Conservation (phyloP, 371 early-diverging fungal genomes). For the Thermomucor indicae-seudaticae region DNA sequence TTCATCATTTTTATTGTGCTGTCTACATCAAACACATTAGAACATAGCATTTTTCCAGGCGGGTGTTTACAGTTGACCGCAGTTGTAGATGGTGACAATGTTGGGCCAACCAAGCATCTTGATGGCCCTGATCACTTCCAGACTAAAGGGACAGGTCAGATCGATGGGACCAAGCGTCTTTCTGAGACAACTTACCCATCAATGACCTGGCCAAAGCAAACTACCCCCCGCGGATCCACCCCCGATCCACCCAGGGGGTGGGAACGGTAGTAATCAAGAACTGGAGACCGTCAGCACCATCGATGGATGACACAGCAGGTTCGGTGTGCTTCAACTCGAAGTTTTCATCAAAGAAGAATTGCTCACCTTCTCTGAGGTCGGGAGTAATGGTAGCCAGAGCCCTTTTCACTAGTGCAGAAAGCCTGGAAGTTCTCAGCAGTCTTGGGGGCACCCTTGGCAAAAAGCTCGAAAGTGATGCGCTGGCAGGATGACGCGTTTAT, state of each 20-base stretch:
- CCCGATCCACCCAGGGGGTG: conserved; percentile 95
- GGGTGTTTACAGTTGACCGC: conserved; percentile 68
- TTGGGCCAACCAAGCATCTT: conserved; percentile 58
- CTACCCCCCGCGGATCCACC: conserved; percentile 67
- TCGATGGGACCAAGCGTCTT: too few relatives aligned
- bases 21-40: too few relatives aligned
- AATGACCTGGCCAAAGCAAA: conserved; percentile 95
- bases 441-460: conserved; percentile 89
- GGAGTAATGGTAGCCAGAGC: conserved; percentile 68
- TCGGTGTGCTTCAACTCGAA: conserved; percentile 92
- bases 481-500: conserved; percentile 57
- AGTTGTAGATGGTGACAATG: conserved; percentile 60
- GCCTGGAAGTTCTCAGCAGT: conserved; percentile 98
- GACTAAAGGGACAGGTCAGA: conserved; percentile 7
- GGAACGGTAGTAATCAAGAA: conserved; percentile 94
- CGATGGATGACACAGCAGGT: conserved; percentile 90
- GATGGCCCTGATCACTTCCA: conserved; percentile 74
- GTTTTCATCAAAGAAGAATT: conserved; percentile 95
- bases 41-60: too few relatives aligned
- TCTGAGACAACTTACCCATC: conserved; percentile 53
- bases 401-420: conserved; percentile 76
- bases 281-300: conserved; percentile 99
- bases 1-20: too few relatives aligned
- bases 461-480: conserved; percentile 65
- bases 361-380: conserved; percentile 12